Evolutionary conservation across 2,329 filamentous ascomycete species (phyloP), one percentile per base, ranked within the genome.

Genomic region (Penicillium frequentans): DNA sequence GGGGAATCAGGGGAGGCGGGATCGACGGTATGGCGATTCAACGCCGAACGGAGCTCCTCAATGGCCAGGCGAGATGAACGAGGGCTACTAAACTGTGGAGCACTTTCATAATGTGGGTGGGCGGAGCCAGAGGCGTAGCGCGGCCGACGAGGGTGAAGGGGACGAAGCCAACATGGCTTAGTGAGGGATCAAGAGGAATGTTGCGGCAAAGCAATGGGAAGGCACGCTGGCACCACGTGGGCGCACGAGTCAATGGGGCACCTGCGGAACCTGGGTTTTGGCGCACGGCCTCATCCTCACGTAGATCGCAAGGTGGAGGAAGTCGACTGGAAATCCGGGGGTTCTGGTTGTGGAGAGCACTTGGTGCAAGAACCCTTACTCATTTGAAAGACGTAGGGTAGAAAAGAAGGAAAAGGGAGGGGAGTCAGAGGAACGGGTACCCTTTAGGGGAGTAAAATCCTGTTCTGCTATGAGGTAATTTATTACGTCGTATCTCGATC

Each of bases 101-200:
- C 63, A 63, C 67, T 63, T 50, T 73, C 71, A 69, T 73, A 69
- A 59, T 72, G 70, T 37, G 60, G 66, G 59, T 59, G 56, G 49
- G 63, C 61, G 52, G 62, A 58, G 49, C 63, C 61, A 49, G 62
- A 67, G 60, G 60, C 72, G 74, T 61, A 77, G 65, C 51, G 73
- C 69, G 57, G 71, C 68, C 58, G 74, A 72, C 24, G 71, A 70
- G 26, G 75, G 73, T 54, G 75, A 77, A 43, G 75, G 73, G 57
- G 75, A 77, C 27, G 75, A 76, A 58, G 73, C 68, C 66, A 76
- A 70, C 73, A 77, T 76, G 54, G 53, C 55, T 61, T 62, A 52
- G 35, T 29, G 45, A 31, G 45, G 14, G 26, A 35, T 19, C 33
- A 35, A 50, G 42, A 55, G 47, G 64, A 67, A 67, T 67, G 63